Base-by-base conservation (phyloP, 2,329 filamentous ascomycete species). In the Cercospora sp. region DNA sequence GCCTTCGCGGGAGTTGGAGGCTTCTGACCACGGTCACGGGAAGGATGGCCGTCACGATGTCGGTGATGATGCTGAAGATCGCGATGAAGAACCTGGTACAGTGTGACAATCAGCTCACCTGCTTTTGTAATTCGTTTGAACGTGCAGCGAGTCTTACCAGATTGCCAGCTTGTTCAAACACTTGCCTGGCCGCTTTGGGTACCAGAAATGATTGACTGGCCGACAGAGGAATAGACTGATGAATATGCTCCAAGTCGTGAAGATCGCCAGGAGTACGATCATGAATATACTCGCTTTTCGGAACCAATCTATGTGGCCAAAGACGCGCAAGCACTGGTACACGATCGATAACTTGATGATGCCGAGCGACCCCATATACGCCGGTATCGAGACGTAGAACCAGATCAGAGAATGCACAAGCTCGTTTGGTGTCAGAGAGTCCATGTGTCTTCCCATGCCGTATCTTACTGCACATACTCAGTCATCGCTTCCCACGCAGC, bases 21-120 rank as follows among this genome's bases (percentile, higher is more conserved):
- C 60, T 66, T n/a, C 71, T 73, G n/a, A 78, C 63, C 1, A 78
- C 75, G 2, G 75, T 77, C 59, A 79, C 73, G 2, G 77, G 78
- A 8, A 78, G 65, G 3, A 76, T 58, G n/a, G 75, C 72, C 33
- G 77, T 75, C 23, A 74, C 69, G 12, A 79, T 62, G 60, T 79
- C 78, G 13, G 75, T 77, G 1, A 72, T 65, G 42, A 79, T 76
- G 51, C 76, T 78, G 59, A 79, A 72, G 20, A 67, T 66, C 0
- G 76, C 73, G 31, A 78, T 76, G 60, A 71, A 69, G 67, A 72
- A 73, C 70, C 70, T 73, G 28, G 13, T 55, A 7, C 23, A 42
- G 12, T 26, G 28, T 16, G 9, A 8, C 23, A 9, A 55, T 55
- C 10, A 55, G 48, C 48, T 55, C 12, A n/a, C 6, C 48, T 28